These are phyloP conservation scores for Podaxis pistillaris DNA, from an alignment of 768 basidiomycete genomes.

Conservation along the genomic window DNA sequence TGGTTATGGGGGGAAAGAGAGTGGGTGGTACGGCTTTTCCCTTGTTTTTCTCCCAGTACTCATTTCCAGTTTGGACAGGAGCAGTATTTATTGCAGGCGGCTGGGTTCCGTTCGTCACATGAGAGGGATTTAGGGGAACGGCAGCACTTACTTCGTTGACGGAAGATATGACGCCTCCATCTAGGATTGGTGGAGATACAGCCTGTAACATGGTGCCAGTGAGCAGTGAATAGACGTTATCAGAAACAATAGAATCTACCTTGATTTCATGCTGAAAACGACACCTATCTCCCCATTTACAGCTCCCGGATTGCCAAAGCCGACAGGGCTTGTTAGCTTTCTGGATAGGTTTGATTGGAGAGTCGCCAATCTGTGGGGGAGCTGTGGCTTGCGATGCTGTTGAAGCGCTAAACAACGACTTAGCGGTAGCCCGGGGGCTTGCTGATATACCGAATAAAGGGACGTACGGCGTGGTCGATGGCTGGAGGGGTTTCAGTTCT, in stretches of 20 bases:
- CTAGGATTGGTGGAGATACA: neutral
- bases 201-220: neutral
- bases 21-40: neutral
- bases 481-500: neutral
- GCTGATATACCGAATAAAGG: neutral
- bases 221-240: neutral
- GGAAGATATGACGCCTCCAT: neutral
- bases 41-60: neutral
- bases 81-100: neutral
- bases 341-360: neutral
- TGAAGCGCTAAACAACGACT: neutral
- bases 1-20: neutral
- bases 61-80: neutral
- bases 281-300: conserved; percentile 10
- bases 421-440: neutral
- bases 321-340: neutral
- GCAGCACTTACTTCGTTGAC: neutral
- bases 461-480: neutral
- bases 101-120: neutral
- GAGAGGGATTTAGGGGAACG: neutral
- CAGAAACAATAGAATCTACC: neutral
- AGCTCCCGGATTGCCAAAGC: neutral
- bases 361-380: too few relatives aligned
- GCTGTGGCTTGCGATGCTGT: neutral
- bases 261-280: neutral